Conservation (phyloP, 2,329 filamentous ascomycete species). For the Claviceps sp. region DNA sequence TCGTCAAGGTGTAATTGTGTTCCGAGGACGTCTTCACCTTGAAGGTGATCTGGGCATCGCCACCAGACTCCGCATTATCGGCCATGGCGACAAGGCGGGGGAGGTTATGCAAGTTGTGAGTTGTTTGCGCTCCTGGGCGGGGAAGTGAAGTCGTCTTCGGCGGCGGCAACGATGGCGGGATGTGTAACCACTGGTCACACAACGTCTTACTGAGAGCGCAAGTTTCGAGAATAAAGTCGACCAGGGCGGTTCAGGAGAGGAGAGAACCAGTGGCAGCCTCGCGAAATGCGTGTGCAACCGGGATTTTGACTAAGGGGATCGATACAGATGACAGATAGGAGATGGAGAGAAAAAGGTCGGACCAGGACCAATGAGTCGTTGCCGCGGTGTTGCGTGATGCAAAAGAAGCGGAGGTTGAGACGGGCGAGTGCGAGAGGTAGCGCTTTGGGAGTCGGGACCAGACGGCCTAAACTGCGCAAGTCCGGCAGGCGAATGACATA, state of each 20-base stretch:
- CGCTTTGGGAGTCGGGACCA: no score
- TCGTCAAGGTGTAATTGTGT: conserved; percentile 68
- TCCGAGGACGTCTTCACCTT: conserved; percentile 96
- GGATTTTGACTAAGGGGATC: neutral
- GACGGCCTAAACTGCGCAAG: neutral
- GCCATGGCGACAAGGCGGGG: conserved; percentile 36
- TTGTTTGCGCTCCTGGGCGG: neutral
- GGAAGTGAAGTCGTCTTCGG: neutral
- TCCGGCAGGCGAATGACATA: neutral
- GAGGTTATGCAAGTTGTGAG: neutral
- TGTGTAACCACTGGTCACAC: neutral
- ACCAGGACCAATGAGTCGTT: neutral
- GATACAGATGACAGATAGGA: neutral
- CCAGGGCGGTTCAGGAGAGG: neutral
- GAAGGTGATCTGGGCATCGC: conserved; percentile 77
- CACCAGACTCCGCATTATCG: conserved; percentile 44
- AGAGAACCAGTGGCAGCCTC: neutral
- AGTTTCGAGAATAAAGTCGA: no score
- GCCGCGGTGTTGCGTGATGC: neutral
- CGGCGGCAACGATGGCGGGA: neutral
- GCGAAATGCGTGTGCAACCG: neutral
- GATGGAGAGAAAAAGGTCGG: neutral
- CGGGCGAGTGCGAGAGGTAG: neutral
- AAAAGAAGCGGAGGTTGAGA: neutral
- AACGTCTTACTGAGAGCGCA: neutral